Percentiles rank a stretch among this genome's conserved stretches.
Evolutionary conservation across 2,329 filamentous ascomycete genomes (phyloP).

Genomic region (Ophidiomyces ophidiicola): DNA sequence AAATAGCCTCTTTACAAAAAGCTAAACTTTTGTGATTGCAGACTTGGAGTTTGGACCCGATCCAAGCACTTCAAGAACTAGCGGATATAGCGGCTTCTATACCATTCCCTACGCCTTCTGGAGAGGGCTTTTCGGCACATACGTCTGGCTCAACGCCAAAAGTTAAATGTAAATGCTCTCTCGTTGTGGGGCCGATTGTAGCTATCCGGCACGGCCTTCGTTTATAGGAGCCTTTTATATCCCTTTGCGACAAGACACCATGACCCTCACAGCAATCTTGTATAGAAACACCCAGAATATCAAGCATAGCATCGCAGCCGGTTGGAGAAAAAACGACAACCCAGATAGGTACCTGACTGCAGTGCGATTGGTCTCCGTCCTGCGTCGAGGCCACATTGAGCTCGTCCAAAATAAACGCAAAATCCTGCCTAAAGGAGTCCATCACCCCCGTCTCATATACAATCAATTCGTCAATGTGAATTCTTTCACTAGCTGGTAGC

Average conservation of each 20-base stretch:
- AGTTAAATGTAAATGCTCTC: constrained; percentile 49
- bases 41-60: no score
- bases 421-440: constrained; percentile 60
- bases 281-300: constrained; percentile 39
- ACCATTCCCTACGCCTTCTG: constrained; percentile 60
- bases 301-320: constrained; percentile 50
- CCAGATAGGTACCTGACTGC: constrained; percentile 21
- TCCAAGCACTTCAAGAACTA: no score
- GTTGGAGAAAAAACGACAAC: constrained; percentile 47
- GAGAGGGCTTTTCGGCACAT: constrained; percentile 71
- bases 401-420: constrained; percentile 40
- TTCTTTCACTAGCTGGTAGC: constrained; percentile 41
- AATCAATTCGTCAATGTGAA: constrained; percentile 63
- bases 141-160: constrained; percentile 38
- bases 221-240: constrained; percentile 5
- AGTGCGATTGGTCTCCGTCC: constrained; percentile 18
- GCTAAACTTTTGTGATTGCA: no score
- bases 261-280: constrained; percentile 17
- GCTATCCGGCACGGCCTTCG: constrained; percentile 51
- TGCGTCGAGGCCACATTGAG: constrained; percentile 27
- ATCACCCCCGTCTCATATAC: constrained; percentile 81
- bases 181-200: constrained; percentile 88
- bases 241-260: constrained; percentile 3
- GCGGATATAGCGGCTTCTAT: constrained; percentile 43
- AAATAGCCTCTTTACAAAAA: no score